phyloP scores from a whole-genome alignment of 345 rosid genomes.

The Murraya koenigii region DNA sequence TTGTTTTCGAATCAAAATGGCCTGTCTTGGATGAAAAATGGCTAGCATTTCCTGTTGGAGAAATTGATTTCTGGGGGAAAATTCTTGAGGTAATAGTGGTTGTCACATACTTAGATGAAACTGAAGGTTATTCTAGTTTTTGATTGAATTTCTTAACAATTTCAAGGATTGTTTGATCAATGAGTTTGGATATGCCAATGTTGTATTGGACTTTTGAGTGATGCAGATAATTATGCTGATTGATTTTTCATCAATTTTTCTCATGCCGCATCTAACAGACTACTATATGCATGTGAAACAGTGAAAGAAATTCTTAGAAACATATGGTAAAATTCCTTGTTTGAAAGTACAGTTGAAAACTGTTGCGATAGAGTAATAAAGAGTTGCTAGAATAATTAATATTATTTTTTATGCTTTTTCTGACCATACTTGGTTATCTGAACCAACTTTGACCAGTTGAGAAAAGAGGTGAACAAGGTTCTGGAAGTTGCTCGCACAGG shows the following conservation, averaged over 20 bases:
- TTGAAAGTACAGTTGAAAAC: background rate
- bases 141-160: background rate
- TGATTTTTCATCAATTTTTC: background rate
- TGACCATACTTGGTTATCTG: constrained; percentile 12
- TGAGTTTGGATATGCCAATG: background rate
- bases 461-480: constrained; percentile 94
- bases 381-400: background rate
- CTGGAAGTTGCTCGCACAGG: constrained; percentile 78
- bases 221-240: background rate
- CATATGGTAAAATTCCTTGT: background rate
- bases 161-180: background rate
- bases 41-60: constrained; percentile 68
- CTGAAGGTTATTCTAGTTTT: background rate
- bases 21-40: constrained; percentile 57
- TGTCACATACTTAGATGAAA: background rate
- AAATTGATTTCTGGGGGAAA: constrained; percentile 68
- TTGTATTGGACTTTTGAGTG: background rate
- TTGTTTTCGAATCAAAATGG: constrained; percentile 88
- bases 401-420: background rate
- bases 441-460: constrained; percentile 48
- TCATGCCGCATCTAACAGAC: background rate
- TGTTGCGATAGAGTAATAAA: background rate
- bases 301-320: background rate
- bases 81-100: constrained; percentile 66
- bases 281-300: background rate